Conservation (phyloP, 2,329 filamentous ascomycete species). For the Aspergillus brunneoviolaceus region DNA sequence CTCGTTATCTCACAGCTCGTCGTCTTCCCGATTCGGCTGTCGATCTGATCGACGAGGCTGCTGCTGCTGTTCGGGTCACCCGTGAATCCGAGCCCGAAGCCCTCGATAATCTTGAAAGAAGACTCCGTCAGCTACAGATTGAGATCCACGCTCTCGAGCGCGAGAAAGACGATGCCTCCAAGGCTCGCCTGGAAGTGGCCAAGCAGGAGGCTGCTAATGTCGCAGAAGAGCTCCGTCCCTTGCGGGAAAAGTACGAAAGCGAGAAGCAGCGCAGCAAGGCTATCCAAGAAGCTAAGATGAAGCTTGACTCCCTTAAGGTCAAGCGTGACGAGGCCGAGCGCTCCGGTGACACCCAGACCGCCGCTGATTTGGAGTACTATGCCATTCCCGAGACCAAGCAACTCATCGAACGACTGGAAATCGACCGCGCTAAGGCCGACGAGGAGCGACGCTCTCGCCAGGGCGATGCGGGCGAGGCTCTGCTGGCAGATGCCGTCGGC, state of each 20-base stretch:
- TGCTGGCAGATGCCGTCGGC: slow-evolving; percentile 90
- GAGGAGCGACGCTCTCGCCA: slow-evolving; percentile 57
- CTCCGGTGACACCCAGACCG: slow-evolving; percentile 76
- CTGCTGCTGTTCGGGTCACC: slow-evolving; percentile 91
- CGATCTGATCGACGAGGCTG: slow-evolving; percentile 93
- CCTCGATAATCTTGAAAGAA: slow-evolving; percentile 90
- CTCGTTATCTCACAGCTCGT: slow-evolving; percentile 86
- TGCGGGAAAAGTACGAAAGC: slow-evolving; percentile 92
- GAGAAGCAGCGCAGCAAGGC: slow-evolving; percentile 89
- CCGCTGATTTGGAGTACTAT: slow-evolving; percentile 94
- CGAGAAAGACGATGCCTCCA: slow-evolving; percentile 92
- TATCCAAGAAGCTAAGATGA: slow-evolving; percentile 91
- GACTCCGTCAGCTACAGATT: slow-evolving; percentile 86
- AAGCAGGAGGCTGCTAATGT: slow-evolving; percentile 92
- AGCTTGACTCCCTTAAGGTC: slow-evolving; percentile 86
- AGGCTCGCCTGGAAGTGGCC: slow-evolving; percentile 75
- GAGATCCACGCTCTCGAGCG: slow-evolving; percentile 93
- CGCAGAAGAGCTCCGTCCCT: slow-evolving; percentile 84
- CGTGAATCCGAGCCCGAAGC: slow-evolving; percentile 95
- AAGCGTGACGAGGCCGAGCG: slow-evolving; percentile 93
- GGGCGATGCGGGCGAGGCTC: slow-evolving; percentile 64
- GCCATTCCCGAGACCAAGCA: slow-evolving; percentile 89
- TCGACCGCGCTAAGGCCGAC: slow-evolving; percentile 75
- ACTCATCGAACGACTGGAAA: slow-evolving; percentile 77
- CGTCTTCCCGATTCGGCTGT: slow-evolving; percentile 95